These are phyloP conservation scores for Amphicarpaea edgeworthii DNA, from an alignment of 306 rosid species.

Conservation along the genomic window DNA sequence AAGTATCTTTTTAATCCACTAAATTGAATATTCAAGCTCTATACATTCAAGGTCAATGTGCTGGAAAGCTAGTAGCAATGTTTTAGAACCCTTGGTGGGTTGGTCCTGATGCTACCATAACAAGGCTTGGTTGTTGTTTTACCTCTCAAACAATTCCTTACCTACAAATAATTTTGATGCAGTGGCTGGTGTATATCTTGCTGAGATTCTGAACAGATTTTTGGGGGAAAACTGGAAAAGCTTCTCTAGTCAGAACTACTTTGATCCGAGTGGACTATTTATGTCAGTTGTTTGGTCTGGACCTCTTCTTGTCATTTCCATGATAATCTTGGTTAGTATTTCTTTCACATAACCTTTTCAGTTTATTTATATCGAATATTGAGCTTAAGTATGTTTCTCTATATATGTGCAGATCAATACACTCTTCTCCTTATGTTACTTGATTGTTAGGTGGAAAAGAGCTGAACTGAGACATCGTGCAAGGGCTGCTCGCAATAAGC, in stretches of 20 bases:
- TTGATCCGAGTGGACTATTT: conserved; percentile 85
- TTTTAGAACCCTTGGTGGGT: neutral
- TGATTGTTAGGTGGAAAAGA: conserved; percentile 92
- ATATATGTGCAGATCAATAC: conserved; percentile 86
- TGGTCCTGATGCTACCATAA: neutral
- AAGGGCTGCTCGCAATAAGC: conserved; percentile 70
- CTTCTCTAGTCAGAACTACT: conserved; percentile 89
- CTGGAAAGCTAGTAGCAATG: neutral
- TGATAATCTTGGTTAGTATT: conserved; percentile 87
- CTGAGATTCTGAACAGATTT: conserved; percentile 72
- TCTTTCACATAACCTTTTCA: neutral
- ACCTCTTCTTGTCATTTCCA: conserved; percentile 84
- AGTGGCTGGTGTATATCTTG: conserved; percentile 95
- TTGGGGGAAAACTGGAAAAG: conserved; percentile 80
- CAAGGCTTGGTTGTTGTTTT: neutral
- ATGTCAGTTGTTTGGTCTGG: conserved; percentile 91
- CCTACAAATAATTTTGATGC: conserved; percentile 47
- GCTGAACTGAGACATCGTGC: conserved; percentile 96
- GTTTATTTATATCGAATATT: conserved; percentile 14
- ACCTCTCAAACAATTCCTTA: conserved; percentile 21
- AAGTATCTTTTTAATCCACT: neutral
- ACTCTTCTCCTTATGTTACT: conserved; percentile 80
- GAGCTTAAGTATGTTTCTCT: conserved; percentile 38
- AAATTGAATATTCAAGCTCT: neutral
- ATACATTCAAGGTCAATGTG: neutral